phyloP scores from a whole-genome alignment of 2,329 filamentous ascomycete genomes.

The Pseudocercospora pini-densiflorae region DNA sequence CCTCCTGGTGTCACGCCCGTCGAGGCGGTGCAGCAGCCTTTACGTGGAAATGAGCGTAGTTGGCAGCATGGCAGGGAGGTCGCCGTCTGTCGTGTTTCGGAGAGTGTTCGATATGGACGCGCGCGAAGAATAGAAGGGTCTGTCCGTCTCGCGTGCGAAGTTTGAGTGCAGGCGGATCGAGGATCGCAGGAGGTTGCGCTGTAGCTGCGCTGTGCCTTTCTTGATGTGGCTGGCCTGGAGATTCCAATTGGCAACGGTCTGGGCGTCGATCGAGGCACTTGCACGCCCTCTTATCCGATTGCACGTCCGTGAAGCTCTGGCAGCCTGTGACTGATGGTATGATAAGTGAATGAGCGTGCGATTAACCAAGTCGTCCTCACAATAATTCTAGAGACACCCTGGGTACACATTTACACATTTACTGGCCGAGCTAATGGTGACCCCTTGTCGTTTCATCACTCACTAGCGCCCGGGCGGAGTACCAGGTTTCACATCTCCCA shows the following conservation, averaged over 20 bases:
- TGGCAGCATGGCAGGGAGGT: conserved; percentile 3
- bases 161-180: neutral
- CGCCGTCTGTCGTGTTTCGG: neutral
- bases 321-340: neutral
- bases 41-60: neutral
- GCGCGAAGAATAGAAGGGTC: neutral
- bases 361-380: neutral
- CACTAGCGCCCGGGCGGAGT: neutral
- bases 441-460: neutral
- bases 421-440: neutral
- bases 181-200: neutral
- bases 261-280: neutral
- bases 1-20: conserved; percentile 1
- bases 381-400: neutral
- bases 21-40: neutral
- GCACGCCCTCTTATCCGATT: neutral
- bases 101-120: neutral
- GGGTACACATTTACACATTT: neutral
- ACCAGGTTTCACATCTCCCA: neutral
- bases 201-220: neutral
- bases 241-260: neutral
- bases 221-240: neutral
- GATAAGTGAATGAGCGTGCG: neutral
- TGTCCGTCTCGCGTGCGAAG: too few species aligned
- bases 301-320: neutral